phyloP scores from a whole-genome alignment of 805 yeast species.

The Metahyphopichia silvanorum region DNA sequence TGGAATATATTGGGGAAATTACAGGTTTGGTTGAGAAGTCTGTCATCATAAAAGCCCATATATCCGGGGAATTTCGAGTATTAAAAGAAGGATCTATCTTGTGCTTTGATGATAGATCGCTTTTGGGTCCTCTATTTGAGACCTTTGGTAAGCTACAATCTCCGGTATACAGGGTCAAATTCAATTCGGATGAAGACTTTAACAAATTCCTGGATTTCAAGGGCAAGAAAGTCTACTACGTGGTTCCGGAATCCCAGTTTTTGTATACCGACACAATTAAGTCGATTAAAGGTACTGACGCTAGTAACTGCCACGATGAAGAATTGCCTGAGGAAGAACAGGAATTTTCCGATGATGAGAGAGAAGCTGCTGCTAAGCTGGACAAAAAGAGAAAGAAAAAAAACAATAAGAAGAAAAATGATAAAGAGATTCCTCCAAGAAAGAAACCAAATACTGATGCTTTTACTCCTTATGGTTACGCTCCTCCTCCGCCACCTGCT shows the following conservation, averaged over 20 bases:
- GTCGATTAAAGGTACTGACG: conserved; percentile 82
- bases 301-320: conserved; percentile 92
- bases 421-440: conserved; percentile 4
- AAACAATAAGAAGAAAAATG: conserved; percentile 34
- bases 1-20: conserved; percentile 70
- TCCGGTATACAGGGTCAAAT: conserved; percentile 78
- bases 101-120: conserved; percentile 67
- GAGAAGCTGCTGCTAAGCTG: conserved; percentile 69
- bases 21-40: conserved; percentile 68
- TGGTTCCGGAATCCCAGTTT: conserved; percentile 78
- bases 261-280: conserved; percentile 71
- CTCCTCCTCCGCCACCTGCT: too few relatives aligned
- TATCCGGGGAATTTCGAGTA: conserved; percentile 82
- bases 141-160: conserved; percentile 83
- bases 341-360: conserved; percentile 93
- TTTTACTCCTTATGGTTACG: conserved; percentile 2
- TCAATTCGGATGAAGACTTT: conserved; percentile 49
- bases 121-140: conserved; percentile 79
- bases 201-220: conserved; percentile 43
- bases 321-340: conserved; percentile 91
- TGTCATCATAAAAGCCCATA: conserved; percentile 64
- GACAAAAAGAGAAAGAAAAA: conserved; percentile 57
- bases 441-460: conserved; percentile 5
- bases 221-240: conserved; percentile 66
- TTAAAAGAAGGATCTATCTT: conserved; percentile 77